A percentile compares a stretch with the other conserved stretches of the same genome.
Evolutionary conservation across 2,329 filamentous ascomycete species (phyloP).

Genomic region (Cyanodermella asteris): DNA sequence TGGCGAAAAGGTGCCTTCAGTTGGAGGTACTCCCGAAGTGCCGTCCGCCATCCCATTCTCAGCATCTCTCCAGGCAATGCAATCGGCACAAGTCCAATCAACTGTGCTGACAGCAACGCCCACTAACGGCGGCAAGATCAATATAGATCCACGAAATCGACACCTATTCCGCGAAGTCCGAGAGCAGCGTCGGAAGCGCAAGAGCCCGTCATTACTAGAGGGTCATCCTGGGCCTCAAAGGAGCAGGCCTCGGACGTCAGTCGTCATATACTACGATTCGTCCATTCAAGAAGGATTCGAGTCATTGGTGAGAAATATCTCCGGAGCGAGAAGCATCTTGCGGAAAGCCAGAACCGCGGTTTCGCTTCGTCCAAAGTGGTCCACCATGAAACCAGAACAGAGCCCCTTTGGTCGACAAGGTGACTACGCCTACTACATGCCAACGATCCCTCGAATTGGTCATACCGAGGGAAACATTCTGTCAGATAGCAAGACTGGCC

Average conservation of each 20-base stretch:
- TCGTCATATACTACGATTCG: conserved; percentile 83
- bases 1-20: conserved; percentile 1
- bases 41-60: not conserved
- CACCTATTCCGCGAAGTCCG: not conserved
- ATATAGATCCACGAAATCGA: conserved; percentile 1
- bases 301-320: conserved; percentile 59
- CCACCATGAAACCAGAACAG: conserved; percentile 15
- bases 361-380: no score
- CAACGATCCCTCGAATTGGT: conserved; percentile 2
- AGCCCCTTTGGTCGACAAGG: not conserved
- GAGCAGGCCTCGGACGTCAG: conserved; percentile 50
- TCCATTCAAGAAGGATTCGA: conserved; percentile 70
- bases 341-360: conserved; percentile 69
- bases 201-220: conserved; percentile 14
- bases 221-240: conserved; percentile 18
- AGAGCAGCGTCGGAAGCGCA: conserved; percentile 16
- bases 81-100: no score
- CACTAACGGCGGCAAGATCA: conserved; percentile 2
- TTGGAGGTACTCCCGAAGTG: not conserved
- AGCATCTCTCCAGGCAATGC: not conserved
- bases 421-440: conserved; percentile 6
- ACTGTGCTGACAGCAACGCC: not conserved
- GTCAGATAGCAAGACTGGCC: no score
- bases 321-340: conserved; percentile 58
- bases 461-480: no score